A percentile compares a stretch with the other conserved stretches of the same genome.
Conservation (phyloP, 2,329 filamentous ascomycete species). For the Zasmidium cellare region DNA sequence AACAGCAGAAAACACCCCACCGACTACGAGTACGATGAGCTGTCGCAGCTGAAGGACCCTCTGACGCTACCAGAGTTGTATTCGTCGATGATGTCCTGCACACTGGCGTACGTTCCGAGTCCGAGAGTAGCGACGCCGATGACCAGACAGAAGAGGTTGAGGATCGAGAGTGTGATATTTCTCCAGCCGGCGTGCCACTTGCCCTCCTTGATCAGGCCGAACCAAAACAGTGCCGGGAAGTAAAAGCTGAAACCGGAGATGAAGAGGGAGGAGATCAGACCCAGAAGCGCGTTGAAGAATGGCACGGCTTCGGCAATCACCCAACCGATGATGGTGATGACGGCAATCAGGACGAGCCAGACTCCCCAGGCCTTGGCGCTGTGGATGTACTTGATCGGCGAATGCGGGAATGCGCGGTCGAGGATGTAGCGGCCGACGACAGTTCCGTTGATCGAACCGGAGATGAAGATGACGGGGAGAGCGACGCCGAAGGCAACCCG, state of each 20-base stretch:
- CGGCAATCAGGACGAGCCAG: slow-evolving; percentile 61
- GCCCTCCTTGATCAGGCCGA: slow-evolving; percentile 48
- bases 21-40: background rate
- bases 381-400: slow-evolving; percentile 47
- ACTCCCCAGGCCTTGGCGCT: slow-evolving; percentile 48
- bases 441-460: slow-evolving; percentile 69
- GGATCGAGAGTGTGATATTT: slow-evolving; percentile 46
- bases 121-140: slow-evolving; percentile 35
- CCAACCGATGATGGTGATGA: slow-evolving; percentile 63
- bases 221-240: slow-evolving; percentile 41
- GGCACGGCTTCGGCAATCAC: slow-evolving; percentile 72
- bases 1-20: background rate
- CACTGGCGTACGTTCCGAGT: slow-evolving; percentile 46
- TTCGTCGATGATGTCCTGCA: slow-evolving; percentile 45
- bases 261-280: slow-evolving; percentile 64
- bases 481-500: slow-evolving; percentile 71
- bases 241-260: slow-evolving; percentile 62
- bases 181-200: slow-evolving; percentile 48
- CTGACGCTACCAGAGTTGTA: slow-evolving; percentile 41
- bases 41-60: slow-evolving; percentile 42
- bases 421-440: slow-evolving; percentile 58
- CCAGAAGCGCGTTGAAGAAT: slow-evolving; percentile 69
- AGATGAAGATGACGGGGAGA: slow-evolving; percentile 71
- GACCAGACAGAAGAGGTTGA: slow-evolving; percentile 46
- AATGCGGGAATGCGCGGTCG: slow-evolving; percentile 61